Conservation (phyloP, 371 early-diverging fungal species). For the Apophysomyces variabilis region DNA sequence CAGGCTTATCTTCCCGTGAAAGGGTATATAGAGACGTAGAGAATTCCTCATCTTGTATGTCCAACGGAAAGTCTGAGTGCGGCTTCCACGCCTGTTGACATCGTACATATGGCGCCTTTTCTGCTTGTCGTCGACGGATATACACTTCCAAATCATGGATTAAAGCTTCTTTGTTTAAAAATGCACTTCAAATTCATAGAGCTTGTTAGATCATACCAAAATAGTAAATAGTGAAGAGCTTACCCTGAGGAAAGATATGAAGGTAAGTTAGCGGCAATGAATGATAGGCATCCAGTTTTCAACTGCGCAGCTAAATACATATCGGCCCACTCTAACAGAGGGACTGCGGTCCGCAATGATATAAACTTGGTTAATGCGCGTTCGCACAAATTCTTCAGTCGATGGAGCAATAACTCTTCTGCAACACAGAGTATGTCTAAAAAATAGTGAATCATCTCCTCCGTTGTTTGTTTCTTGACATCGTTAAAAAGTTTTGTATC, state of each 20-base stretch:
- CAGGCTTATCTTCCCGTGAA: slow-evolving; percentile 29
- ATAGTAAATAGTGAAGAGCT: not conserved
- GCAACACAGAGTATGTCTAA: slow-evolving; percentile 63
- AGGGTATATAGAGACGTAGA: slow-evolving; percentile 34
- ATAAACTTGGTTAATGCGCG: slow-evolving; percentile 53
- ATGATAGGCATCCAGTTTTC: slow-evolving; percentile 60
- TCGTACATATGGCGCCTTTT: slow-evolving; percentile 23
- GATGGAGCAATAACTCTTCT: slow-evolving; percentile 65
- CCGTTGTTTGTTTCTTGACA: slow-evolving; percentile 43
- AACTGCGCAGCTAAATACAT: slow-evolving; percentile 54
- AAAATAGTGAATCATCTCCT: slow-evolving; percentile 57
- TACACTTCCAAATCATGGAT: slow-evolving; percentile 32
- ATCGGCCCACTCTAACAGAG: slow-evolving; percentile 61
- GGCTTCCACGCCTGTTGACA: not conserved
- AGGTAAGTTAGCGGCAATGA: slow-evolving; percentile 66
- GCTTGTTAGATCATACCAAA: not conserved
- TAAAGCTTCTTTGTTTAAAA: slow-evolving; percentile 2
- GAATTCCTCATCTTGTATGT: slow-evolving; percentile 35
- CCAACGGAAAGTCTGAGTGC: not conserved
- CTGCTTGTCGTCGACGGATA: slow-evolving; percentile 26
- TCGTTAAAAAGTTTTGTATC: slow-evolving; percentile 44
- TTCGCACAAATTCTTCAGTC: slow-evolving; percentile 62
- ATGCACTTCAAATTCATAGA: not conserved
- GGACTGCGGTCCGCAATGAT: slow-evolving; percentile 55
- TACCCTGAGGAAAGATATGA: slow-evolving; percentile 58